Percentiles rank a stretch among this genome's conserved stretches.
Conservation (phyloP, 805 yeast species). For the Kazachstania viticola region DNA sequence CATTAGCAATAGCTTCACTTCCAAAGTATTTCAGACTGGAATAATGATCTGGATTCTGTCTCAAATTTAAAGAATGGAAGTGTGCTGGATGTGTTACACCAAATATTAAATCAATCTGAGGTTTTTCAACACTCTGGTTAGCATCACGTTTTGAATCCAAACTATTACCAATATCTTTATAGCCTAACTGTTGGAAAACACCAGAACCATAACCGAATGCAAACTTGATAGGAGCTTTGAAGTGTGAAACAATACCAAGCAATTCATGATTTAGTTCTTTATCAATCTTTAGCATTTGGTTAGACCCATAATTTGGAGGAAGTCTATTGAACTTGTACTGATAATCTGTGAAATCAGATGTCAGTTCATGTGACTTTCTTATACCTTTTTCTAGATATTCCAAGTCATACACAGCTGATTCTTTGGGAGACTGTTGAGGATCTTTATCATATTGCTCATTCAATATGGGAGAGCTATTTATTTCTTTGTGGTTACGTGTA, state of each 20-base stretch:
- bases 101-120: conserved; percentile 79
- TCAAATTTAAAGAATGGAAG: conserved; percentile 69
- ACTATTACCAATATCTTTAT: no score
- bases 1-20: conserved; percentile 39
- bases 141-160: not conserved
- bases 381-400: conserved; percentile 18
- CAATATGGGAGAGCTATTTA: no score
- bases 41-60: conserved; percentile 63
- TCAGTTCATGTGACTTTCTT: conserved; percentile 14
- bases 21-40: conserved; percentile 57
- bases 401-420: conserved; percentile 1
- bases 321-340: conserved; percentile 29
- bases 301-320: conserved; percentile 47
- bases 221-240: conserved; percentile 61
- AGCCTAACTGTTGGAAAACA: conserved; percentile 68
- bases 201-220: conserved; percentile 95
- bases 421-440: not conserved
- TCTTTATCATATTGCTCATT: no score
- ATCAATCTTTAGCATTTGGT: conserved; percentile 43
- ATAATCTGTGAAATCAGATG: conserved; percentile 19
- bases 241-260: conserved; percentile 39
- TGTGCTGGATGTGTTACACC: conserved; percentile 63
- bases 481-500: no score
- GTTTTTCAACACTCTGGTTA: conserved; percentile 29
- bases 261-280: conserved; percentile 35